Evolutionary conservation across 169 alveolate species (phyloP), one percentile per base, ranked within the genome.

Genomic region (Eimeria falciformis): DNA sequence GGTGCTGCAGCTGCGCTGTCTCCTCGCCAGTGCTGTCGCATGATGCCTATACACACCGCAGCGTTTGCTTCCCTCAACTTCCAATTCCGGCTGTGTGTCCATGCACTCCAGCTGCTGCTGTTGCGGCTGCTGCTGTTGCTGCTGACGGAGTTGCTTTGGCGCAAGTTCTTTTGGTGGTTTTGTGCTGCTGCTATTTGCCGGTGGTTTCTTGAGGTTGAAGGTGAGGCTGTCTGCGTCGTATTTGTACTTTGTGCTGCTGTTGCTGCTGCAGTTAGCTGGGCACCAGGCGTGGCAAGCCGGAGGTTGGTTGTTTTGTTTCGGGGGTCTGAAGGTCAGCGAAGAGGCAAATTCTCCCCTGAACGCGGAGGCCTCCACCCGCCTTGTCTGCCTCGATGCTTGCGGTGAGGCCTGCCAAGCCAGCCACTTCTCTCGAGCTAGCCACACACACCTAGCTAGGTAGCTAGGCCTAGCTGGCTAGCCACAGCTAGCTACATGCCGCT

Each of bases 231-330:
- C n/a, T n/a, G n/a, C n/a, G n/a, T n/a, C n/a, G n/a, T n/a, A n/a
- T n/a, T n/a, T n/a, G n/a, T n/a, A n/a, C n/a, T n/a, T n/a, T n/a
- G n/a, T n/a, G n/a, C n/a, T 77, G 87, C 37, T 55, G 47, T 37
- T 55, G 47, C 29, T 78, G 43, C 71, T 37, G 75, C 89, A 79
- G 89, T 21, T 79, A 33, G 89, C 55, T 17, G 89, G 89, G 40
- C 89, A 79, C 75, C 89, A 79, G 73, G 89, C 89, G 37, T 79
- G 89, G 89, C 89, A 79, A 6, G 75, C 55, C 89, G 89, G 89
- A 33, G 89, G 89, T 17, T 37, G 75, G 66, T 0, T 79, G 21
- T 79, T 79, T 37, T 79, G 58, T 14, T 79, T 55, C 55, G 89
- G 89, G 43, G 89, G 89, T 40, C 55, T 79, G 43, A 56, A 55